A percentile compares a stretch with the other conserved stretches of the same genome.
Evolutionary conservation across 2,329 filamentous ascomycete genomes (phyloP).

Genomic region (Trichoderma polysporum): DNA sequence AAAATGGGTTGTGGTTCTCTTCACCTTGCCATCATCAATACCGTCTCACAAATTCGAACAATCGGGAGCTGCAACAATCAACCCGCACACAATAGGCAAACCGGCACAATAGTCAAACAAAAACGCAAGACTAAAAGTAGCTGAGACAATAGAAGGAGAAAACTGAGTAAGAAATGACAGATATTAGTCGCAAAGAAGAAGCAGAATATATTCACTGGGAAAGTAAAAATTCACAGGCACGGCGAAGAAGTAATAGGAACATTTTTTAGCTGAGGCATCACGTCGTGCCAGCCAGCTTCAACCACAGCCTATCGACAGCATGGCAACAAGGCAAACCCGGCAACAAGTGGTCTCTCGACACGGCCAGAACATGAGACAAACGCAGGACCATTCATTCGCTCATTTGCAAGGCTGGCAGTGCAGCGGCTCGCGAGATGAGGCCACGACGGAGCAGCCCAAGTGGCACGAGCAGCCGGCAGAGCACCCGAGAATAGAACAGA

Average conservation of each 20-base stretch:
- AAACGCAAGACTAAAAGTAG: not conserved
- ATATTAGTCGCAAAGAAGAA: not conserved
- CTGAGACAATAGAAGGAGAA: not conserved
- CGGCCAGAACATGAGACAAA: conserved; percentile 9
- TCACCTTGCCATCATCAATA: conserved; percentile 14
- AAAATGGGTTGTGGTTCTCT: not conserved
- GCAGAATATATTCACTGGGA: not conserved
- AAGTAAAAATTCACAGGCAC: not conserved
- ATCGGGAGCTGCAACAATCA: conserved; percentile 11
- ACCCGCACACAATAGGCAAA: conserved; percentile 15
- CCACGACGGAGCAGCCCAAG: not conserved
- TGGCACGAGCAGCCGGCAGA: conserved; percentile 1
- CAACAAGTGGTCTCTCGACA: not conserved
- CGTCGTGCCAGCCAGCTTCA: conserved; percentile 4
- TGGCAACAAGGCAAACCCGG: not conserved
- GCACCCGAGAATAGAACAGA: not conserved
- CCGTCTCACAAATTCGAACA: conserved; percentile 3
- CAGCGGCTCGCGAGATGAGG: conserved; percentile 7
- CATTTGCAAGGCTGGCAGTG: not conserved
- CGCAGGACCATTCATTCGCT: not conserved
- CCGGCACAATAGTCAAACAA: conserved; percentile 19
- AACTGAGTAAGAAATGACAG: not conserved
- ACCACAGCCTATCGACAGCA: conserved; percentile 13
- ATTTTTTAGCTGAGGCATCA: conserved; percentile 7
- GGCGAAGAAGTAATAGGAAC: not conserved